Evolutionary conservation across 306 rosid genomes (phyloP).

Genomic region (Trifolium dubium): DNA sequence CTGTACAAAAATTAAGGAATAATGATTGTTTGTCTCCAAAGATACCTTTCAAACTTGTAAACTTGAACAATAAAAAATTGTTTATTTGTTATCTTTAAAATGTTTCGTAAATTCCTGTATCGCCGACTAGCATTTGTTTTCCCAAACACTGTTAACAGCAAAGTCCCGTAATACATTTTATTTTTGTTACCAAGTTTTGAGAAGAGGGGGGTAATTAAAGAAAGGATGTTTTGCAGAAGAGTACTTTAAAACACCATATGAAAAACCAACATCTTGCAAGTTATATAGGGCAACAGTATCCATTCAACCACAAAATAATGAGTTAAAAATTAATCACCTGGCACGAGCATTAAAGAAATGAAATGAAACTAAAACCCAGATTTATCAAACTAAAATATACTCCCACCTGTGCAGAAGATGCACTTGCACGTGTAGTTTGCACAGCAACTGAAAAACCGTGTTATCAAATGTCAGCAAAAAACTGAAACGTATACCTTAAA

Average conservation of each 20-base stretch:
- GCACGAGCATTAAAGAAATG: not conserved
- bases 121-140: constrained; percentile 2
- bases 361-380: constrained; percentile 18
- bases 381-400: constrained; percentile 14
- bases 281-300: not conserved
- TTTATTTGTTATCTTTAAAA: constrained; percentile 1
- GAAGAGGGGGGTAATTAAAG: not conserved
- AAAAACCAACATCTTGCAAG: not conserved
- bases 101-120: constrained; percentile 2
- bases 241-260: not conserved
- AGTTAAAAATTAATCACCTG: constrained; percentile 2
- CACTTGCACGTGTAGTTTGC: constrained; percentile 70
- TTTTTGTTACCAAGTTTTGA: constrained; percentile 10
- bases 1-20: constrained; percentile 51
- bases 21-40: constrained; percentile 11
- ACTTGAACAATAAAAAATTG: constrained; percentile 1
- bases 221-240: constrained; percentile 6
- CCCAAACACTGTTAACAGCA: constrained; percentile 16
- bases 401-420: constrained; percentile 64
- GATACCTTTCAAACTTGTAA: not conserved
- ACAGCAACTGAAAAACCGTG: constrained; percentile 59
- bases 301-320: constrained; percentile 16
- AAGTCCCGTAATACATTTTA: not conserved
- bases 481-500: not conserved
- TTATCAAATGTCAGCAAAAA: constrained; percentile 43